Percentiles rank a stretch among this genome's conserved stretches.
These are phyloP conservation scores for Phytophthora citricola DNA, from an alignment of 352 stramenopile species.

Conservation along the genomic window DNA sequence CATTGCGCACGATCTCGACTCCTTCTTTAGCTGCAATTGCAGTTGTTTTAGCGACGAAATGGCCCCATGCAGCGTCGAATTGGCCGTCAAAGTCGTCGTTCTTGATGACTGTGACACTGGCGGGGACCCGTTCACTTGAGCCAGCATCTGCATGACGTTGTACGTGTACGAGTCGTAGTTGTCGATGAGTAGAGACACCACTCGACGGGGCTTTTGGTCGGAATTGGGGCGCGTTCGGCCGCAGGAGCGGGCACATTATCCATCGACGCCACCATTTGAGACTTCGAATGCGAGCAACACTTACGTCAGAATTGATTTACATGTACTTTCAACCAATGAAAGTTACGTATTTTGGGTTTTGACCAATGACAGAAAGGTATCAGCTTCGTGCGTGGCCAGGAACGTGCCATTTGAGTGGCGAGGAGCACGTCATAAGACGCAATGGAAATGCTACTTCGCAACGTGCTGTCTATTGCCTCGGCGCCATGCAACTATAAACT, in stretches of 20 bases:
- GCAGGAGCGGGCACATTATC: conserved; percentile 15
- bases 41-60: conserved; percentile 56
- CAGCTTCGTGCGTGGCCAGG: conserved; percentile 26
- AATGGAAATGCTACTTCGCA: background rate
- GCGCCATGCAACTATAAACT: conserved; percentile 18
- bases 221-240: background rate
- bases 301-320: conserved; percentile 21
- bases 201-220: conserved; percentile 33
- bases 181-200: conserved; percentile 93
- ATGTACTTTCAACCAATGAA: conserved; percentile 32
- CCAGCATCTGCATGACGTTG: conserved; percentile 96
- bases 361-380: conserved; percentile 15
- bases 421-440: conserved; percentile 6
- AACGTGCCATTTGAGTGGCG: conserved; percentile 42
- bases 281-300: background rate
- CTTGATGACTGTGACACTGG: conserved; percentile 86
- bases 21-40: conserved; percentile 23
- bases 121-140: conserved; percentile 84
- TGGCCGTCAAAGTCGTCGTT: conserved; percentile 91
- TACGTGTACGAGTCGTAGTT: conserved; percentile 99
- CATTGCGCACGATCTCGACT: conserved; percentile 60
- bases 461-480: no score
- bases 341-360: conserved; percentile 7
- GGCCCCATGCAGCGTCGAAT: conserved; percentile 62
- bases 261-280: conserved; percentile 45